Percentiles rank a stretch among this genome's conserved stretches.
Evolutionary conservation across 225 moss, liverwort and hornwort genomes (phyloP).

Genomic region (Polytrichum commune): DNA sequence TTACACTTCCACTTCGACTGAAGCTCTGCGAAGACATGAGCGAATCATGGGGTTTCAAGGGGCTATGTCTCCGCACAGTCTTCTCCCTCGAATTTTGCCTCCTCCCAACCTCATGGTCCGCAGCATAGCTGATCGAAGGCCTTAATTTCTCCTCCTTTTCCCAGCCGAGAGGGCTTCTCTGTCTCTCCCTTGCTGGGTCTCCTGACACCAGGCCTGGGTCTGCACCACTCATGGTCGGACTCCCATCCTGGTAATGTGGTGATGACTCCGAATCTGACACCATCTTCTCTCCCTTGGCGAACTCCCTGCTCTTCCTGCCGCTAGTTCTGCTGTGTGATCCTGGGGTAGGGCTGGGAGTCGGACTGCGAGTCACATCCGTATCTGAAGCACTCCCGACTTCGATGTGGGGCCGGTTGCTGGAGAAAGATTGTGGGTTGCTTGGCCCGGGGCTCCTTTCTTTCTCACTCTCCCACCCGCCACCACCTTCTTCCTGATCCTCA

Average conservation of each 20-base stretch:
- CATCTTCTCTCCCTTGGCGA: background rate
- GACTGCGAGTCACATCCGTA: slow-evolving; percentile 3
- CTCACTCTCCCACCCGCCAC: background rate
- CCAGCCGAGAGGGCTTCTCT: slow-evolving; percentile 1
- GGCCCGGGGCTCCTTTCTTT: background rate
- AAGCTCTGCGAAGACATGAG: slow-evolving; percentile 35
- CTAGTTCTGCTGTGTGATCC: slow-evolving; percentile 4
- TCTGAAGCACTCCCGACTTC: slow-evolving; percentile 9
- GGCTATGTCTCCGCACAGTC: slow-evolving; percentile 14
- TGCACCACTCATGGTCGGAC: background rate
- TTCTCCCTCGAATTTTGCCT: slow-evolving; percentile 6
- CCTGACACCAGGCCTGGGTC: background rate
- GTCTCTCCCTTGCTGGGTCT: background rate
- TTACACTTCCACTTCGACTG: slow-evolving; percentile 23
- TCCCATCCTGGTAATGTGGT: background rate
- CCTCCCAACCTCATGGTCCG: slow-evolving; percentile 4
- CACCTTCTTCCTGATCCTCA: background rate
- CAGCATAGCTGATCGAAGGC: slow-evolving; percentile 5
- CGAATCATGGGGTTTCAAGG: slow-evolving; percentile 17
- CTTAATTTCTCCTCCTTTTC: slow-evolving; percentile 5
- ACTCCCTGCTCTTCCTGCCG: background rate
- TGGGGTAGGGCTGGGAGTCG: slow-evolving; percentile 1
- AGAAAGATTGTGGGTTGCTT: background rate
- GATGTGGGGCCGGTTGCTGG: background rate
- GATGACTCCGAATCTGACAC: slow-evolving; percentile 4